Evolutionary conservation across 495 filamentous ascomycete genomes (phyloP).

Genomic region (Aspergillus mulundensis): DNA sequence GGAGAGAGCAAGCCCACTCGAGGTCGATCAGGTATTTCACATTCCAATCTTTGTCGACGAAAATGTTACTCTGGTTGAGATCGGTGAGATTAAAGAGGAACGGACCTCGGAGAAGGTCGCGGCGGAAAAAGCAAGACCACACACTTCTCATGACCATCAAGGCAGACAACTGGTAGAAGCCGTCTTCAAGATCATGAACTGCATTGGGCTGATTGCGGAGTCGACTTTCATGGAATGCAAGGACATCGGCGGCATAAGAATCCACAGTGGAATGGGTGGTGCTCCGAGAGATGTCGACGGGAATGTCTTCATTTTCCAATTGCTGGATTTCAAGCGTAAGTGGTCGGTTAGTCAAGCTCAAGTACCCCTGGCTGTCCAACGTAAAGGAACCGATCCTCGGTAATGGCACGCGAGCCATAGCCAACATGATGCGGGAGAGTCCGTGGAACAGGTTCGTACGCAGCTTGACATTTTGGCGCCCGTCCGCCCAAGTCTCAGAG

Average conservation of each 20-base stretch:
- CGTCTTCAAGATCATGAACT: constrained; percentile 24
- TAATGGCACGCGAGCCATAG: constrained; percentile 24
- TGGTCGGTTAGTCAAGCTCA: constrained; percentile 31
- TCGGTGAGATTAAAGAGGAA: constrained; percentile 27
- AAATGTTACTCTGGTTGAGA: constrained; percentile 31
- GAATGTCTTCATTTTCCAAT: constrained; percentile 37
- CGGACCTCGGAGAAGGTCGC: constrained; percentile 21
- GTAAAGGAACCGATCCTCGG: constrained; percentile 35
- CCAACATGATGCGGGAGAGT: constrained; percentile 27
- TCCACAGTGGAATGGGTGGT: constrained; percentile 28
- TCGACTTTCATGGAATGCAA: constrained; percentile 29
- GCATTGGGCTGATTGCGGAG: constrained; percentile 33
- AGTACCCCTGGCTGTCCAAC: constrained; percentile 21
- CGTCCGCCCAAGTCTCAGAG: constrained; percentile 25
- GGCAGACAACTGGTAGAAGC: constrained; percentile 24
- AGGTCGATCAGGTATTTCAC: constrained; percentile 31
- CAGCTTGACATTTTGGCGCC: constrained; percentile 15
- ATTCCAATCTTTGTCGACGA: constrained; percentile 26
- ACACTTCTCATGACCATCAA: constrained; percentile 27
- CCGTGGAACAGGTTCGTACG: constrained; percentile 27
- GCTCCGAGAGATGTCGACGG: constrained; percentile 26
- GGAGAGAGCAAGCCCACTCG: constrained; percentile 36
- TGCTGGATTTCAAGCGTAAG: constrained; percentile 22
- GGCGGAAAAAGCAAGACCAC: constrained; percentile 22
- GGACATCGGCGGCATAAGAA: constrained; percentile 30